Evolutionary conservation across 1,139 yeast genomes (phyloP).

Genomic region (Diutina sp.): DNA sequence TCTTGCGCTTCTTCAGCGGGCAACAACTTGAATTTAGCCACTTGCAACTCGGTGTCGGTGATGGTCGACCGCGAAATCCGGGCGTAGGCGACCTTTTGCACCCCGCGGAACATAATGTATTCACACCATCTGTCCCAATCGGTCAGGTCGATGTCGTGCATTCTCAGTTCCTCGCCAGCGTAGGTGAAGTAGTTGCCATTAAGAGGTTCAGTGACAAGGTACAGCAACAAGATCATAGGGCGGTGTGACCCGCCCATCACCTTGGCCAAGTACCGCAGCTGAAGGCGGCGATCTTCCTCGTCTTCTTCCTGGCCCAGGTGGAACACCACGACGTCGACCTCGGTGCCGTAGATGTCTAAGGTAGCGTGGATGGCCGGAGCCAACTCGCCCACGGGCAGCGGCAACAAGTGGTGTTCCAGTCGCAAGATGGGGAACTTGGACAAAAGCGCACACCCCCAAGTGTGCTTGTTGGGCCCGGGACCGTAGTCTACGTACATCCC

Average conservation of each 20-base stretch:
- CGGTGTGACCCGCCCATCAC: slow-evolving; percentile 69
- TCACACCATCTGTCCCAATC: slow-evolving; percentile 99
- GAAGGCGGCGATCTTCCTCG: slow-evolving; percentile 81
- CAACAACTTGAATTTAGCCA: slow-evolving; percentile 75
- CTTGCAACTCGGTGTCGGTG: slow-evolving; percentile 93
- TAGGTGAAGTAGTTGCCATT: slow-evolving; percentile 88
- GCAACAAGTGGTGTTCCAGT: slow-evolving; percentile 82
- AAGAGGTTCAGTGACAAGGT: slow-evolving; percentile 76
- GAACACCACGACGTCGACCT: slow-evolving; percentile 88
- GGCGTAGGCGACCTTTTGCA: slow-evolving; percentile 87
- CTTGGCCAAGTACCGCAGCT: slow-evolving; percentile 62
- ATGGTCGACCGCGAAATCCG: slow-evolving; percentile 87
- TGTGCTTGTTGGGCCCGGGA: slow-evolving; percentile 95
- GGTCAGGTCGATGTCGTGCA: slow-evolving; percentile 85
- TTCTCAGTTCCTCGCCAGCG: slow-evolving; percentile 71
- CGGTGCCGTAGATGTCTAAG: slow-evolving; percentile 74
- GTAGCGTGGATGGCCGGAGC: slow-evolving; percentile 99
- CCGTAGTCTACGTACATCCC: slow-evolving; percentile 95
- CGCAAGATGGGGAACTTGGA: slow-evolving; percentile 89
- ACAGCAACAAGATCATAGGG: slow-evolving; percentile 77
- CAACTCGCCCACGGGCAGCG: slow-evolving; percentile 92
- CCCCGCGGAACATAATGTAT: slow-evolving; percentile 76
- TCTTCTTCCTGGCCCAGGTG: slow-evolving; percentile 98
- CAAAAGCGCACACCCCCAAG: slow-evolving; percentile 92
- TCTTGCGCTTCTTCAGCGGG: slow-evolving; percentile 23